These are phyloP conservation scores for Barnettozyma sp. DNA, from an alignment of 805 yeast genomes.

Conservation along the genomic window DNA sequence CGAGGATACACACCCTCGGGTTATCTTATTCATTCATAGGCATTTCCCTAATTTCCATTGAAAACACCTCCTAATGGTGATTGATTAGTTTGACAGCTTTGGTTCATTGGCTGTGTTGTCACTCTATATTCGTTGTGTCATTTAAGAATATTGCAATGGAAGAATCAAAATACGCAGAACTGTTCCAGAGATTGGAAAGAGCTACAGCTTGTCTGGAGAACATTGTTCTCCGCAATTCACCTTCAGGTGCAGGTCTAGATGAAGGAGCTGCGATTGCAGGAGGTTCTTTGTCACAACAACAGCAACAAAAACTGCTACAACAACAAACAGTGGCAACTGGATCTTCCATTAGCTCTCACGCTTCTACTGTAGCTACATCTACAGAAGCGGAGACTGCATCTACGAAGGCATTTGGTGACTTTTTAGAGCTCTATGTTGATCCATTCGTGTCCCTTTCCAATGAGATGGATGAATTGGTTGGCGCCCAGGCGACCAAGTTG, in stretches of 20 bases:
- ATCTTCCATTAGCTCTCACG: too few relatives aligned
- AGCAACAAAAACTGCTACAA: too few relatives aligned
- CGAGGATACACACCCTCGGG: not conserved
- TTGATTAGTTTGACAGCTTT: too few relatives aligned
- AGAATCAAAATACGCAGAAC: constrained; percentile 10
- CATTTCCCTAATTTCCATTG: too few relatives aligned
- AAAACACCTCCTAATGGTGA: not conserved
- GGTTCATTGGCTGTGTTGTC: too few relatives aligned
- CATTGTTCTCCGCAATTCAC: constrained; percentile 19
- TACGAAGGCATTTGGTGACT: constrained; percentile 45
- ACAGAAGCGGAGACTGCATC: constrained; percentile 28
- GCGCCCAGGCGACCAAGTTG: constrained; percentile 44
- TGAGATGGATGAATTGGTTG: constrained; percentile 50
- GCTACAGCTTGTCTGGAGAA: constrained; percentile 24
- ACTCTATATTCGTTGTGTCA: too few relatives aligned
- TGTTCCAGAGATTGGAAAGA: constrained; percentile 19
- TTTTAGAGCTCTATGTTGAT: constrained; percentile 44
- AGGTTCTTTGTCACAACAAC: not conserved
- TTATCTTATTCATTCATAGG: too few relatives aligned
- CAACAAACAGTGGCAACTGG: too few relatives aligned
- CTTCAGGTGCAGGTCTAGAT: constrained; percentile 1
- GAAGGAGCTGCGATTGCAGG: constrained; percentile 1
- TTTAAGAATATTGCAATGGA: too few relatives aligned
- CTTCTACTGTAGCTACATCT: too few relatives aligned
- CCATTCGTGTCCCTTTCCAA: constrained; percentile 54